A percentile compares a stretch with the other conserved stretches of the same genome.
phyloP scores from a whole-genome alignment of 2,329 filamentous ascomycete species.

The Gyromitra esculenta region DNA sequence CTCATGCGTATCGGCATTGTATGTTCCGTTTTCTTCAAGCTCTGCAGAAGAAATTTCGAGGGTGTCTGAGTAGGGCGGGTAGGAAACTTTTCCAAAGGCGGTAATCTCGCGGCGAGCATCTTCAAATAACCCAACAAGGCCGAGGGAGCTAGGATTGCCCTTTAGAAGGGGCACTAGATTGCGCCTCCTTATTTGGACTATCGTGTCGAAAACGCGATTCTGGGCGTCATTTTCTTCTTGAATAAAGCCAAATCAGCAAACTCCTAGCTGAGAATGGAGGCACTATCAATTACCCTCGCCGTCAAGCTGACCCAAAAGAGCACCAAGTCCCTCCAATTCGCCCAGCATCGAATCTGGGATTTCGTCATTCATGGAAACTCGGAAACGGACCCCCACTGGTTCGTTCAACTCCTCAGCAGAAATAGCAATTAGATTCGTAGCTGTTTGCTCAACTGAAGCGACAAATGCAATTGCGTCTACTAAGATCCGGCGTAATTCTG shows the following conservation, averaged over 20 bases:
- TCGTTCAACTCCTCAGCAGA: conserved; percentile 24
- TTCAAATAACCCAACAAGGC: conserved; percentile 20
- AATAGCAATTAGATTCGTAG: conserved; percentile 6
- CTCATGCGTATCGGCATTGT: conserved; percentile 13
- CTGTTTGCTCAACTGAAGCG: conserved; percentile 1
- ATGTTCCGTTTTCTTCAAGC: conserved; percentile 4
- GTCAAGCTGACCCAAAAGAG: neutral
- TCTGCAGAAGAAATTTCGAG: conserved; percentile 18
- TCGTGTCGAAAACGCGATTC: conserved; percentile 12
- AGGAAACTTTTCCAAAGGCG: conserved; percentile 5
- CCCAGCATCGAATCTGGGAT: conserved; percentile 7
- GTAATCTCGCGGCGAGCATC: conserved; percentile 16
- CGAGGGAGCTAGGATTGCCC: neutral
- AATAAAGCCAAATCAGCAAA: neutral
- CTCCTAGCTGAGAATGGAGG: neutral
- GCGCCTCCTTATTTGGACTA: conserved; percentile 20
- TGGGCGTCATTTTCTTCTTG: neutral
- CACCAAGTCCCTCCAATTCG: conserved; percentile 23
- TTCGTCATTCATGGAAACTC: conserved; percentile 19
- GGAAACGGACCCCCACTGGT: conserved; percentile 27
- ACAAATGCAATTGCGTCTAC: conserved; percentile 29
- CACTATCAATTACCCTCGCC: neutral
- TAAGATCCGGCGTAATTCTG: neutral
- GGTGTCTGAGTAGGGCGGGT: conserved; percentile 10
- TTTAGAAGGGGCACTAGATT: conserved; percentile 7